A percentile compares a stretch with the other conserved stretches of the same genome.
These are phyloP conservation scores for Westerdykella ornata DNA, from an alignment of 2,329 filamentous ascomycete genomes.

Conservation along the genomic window DNA sequence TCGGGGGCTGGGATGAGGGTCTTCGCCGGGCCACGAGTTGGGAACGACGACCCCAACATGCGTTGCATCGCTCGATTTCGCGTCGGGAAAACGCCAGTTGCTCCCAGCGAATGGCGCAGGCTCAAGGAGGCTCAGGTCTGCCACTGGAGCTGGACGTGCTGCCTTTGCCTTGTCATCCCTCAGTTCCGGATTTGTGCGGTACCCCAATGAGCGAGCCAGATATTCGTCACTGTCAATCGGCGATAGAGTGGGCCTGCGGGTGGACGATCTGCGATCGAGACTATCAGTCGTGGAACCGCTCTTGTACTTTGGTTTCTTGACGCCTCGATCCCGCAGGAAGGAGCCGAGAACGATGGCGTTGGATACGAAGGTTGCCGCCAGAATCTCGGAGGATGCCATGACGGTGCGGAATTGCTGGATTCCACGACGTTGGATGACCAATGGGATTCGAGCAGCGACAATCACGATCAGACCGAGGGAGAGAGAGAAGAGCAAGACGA, in stretches of 20 bases:
- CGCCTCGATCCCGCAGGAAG: slow-evolving; percentile 81
- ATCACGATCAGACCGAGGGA: slow-evolving; percentile 74
- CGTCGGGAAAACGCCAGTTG: slow-evolving; percentile 32
- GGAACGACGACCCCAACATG: slow-evolving; percentile 18
- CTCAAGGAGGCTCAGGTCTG: slow-evolving; percentile 22
- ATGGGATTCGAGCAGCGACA: slow-evolving; percentile 73
- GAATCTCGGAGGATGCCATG: slow-evolving; percentile 80
- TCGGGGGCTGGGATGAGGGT: slow-evolving; percentile 35
- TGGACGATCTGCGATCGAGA: slow-evolving; percentile 52
- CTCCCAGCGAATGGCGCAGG: slow-evolving; percentile 21
- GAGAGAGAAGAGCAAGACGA: slow-evolving; percentile 74
- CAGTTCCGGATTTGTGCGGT: slow-evolving; percentile 54
- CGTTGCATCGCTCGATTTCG: slow-evolving; percentile 12
- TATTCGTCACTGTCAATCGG: slow-evolving; percentile 90
- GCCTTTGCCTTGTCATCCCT: slow-evolving; percentile 39
- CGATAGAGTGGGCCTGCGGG: slow-evolving; percentile 56
- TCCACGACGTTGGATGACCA: slow-evolving; percentile 64
- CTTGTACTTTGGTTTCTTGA: slow-evolving; percentile 80
- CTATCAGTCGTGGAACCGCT: slow-evolving; percentile 47
- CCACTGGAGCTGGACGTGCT: slow-evolving; percentile 35
- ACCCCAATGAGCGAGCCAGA: slow-evolving; percentile 71
- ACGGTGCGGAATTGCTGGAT: slow-evolving; percentile 83
- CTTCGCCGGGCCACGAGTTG: slow-evolving; percentile 21
- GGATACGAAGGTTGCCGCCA: slow-evolving; percentile 79
- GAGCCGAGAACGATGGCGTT: slow-evolving; percentile 88